phyloP scores from a whole-genome alignment of 441 rosid species.

The Populus trichocarpa region DNA sequence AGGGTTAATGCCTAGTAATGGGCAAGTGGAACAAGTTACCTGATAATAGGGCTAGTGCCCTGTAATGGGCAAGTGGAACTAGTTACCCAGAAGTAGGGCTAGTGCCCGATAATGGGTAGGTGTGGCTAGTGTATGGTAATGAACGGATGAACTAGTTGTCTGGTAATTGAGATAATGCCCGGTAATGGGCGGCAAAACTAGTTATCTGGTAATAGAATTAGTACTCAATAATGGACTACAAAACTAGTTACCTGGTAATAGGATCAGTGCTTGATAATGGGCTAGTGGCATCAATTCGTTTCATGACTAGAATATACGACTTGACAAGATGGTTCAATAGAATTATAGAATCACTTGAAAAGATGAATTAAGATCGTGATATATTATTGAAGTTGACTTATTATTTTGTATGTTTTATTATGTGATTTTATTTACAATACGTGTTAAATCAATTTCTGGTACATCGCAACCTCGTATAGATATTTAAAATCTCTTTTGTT shows the following conservation, averaged over 20 bases:
- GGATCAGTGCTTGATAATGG: background rate
- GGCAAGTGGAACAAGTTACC: too few species aligned
- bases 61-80: too few species aligned
- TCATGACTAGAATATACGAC: background rate
- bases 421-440: too few species aligned
- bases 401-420: background rate
- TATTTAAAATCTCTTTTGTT: background rate
- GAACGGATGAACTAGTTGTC: too few species aligned
- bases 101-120: too few species aligned
- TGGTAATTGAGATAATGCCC: too few species aligned
- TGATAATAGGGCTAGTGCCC: accelerated
- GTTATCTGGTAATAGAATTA: background rate
- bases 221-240: accelerated
- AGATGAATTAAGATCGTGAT: background rate
- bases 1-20: too few species aligned
- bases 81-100: too few species aligned
- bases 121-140: accelerated
- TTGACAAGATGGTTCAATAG: background rate
- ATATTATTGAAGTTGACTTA: background rate
- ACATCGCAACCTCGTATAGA: accelerated
- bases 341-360: background rate
- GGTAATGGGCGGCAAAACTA: background rate
- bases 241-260: too few species aligned
- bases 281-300: background rate
- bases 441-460: too few species aligned